phyloP scores from a whole-genome alignment of 345 rosid species.

The Turritis glabra region DNA sequence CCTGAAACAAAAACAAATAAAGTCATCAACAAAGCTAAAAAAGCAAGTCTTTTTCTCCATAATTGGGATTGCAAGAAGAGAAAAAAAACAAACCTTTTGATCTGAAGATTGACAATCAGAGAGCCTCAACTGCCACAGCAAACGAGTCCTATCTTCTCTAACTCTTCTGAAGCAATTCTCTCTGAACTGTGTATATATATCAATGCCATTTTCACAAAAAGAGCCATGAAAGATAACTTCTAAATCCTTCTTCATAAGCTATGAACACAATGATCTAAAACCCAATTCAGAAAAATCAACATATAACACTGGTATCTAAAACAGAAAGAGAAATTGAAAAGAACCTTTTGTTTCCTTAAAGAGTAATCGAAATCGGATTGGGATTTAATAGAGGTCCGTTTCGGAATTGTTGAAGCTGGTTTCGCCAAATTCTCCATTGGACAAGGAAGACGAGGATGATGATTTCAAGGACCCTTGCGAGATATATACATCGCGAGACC shows the following conservation, averaged over 20 bases:
- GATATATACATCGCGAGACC: not conserved
- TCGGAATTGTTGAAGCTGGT: conserved; percentile 20
- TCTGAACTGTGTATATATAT: conserved; percentile 41
- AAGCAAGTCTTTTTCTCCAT: not conserved
- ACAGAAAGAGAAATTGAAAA: not conserved
- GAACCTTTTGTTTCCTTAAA: conserved; percentile 67
- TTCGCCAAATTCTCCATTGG: conserved; percentile 26
- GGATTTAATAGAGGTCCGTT: conserved; percentile 49
- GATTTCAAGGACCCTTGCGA: not conserved
- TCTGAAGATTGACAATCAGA: conserved; percentile 48
- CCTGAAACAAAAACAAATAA: conserved; percentile 46
- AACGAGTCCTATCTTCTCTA: conserved; percentile 65
- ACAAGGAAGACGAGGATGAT: conserved; percentile 14
- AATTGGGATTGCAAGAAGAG: not conserved
- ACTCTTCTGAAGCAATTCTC: conserved; percentile 76
- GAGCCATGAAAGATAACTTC: too few species aligned
- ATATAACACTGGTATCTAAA: not conserved
- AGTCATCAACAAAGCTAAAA: not conserved
- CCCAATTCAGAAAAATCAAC: not conserved
- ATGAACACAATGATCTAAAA: not conserved
- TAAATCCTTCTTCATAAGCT: not conserved
- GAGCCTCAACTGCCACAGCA: conserved; percentile 80
- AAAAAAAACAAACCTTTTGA: conserved; percentile 48
- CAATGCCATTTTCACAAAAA: not conserved
- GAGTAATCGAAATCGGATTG: conserved; percentile 48